phyloP scores from a whole-genome alignment of 352 stramenopile species.

The Globisporangium parvum region DNA sequence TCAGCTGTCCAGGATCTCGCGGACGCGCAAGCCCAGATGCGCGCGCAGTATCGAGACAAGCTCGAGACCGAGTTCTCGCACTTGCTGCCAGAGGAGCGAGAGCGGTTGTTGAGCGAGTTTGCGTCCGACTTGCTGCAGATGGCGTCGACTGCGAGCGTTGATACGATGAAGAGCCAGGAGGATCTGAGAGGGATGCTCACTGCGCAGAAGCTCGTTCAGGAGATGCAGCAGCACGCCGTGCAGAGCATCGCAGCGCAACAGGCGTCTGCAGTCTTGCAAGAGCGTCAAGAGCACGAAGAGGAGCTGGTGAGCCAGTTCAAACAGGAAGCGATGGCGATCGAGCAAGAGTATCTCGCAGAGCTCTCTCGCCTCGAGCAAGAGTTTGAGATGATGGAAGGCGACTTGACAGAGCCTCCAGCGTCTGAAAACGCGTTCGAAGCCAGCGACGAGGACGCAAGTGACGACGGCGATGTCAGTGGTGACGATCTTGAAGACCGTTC shows the following conservation, averaged over 20 bases:
- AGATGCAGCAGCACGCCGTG: conserved; percentile 17
- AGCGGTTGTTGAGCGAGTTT: conserved; percentile 48
- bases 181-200: conserved; percentile 31
- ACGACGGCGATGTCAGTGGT: background rate
- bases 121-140: conserved; percentile 36
- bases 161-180: conserved; percentile 37
- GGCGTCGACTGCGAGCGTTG: conserved; percentile 37
- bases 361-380: conserved; percentile 42
- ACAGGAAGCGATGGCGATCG: conserved; percentile 39
- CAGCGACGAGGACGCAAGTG: background rate
- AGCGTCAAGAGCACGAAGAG: background rate
- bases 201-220: conserved; percentile 20
- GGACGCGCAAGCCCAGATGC: conserved; percentile 22
- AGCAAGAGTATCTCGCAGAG: conserved; percentile 49
- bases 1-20: background rate
- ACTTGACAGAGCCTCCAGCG: conserved; percentile 17
- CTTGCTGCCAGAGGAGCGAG: conserved; percentile 37
- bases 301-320: conserved; percentile 36
- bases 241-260: conserved; percentile 20
- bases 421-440: background rate
- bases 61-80: conserved; percentile 37
- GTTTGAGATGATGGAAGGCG: conserved; percentile 26
- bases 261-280: background rate
- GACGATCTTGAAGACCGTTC: conserved; percentile 12
- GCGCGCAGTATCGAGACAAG: conserved; percentile 30